Evolutionary conservation across 805 yeast genomes (phyloP), one percentile per base, ranked within the genome.

Genomic region (Myxozyma lipomycoides): DNA sequence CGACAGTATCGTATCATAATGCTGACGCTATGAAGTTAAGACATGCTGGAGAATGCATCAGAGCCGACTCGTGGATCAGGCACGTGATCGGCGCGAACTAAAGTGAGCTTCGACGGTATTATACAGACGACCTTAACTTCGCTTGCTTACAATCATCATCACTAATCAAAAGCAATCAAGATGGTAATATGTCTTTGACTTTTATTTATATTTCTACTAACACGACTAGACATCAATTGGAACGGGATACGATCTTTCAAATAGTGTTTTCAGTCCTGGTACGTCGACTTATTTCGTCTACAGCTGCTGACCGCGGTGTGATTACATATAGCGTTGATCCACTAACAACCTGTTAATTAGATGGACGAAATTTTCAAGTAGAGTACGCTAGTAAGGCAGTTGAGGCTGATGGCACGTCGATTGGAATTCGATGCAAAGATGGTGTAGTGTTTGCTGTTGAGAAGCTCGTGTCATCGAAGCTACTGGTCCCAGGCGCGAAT

Each of bases 401-500:
- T 2, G 99, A 93, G 70, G 90, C 89, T 64, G 96, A 96, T 44
- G 95, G 96, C 9, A 93, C 98, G 0, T 83, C 97, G 19, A 76
- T 93, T 62, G 99, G 97, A 37, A 83, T 93, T 67, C 86, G 86
- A 67, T 88, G 86, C 71, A 79, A 79, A 63, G 98, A 91, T 67
- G 98, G 98, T 47, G 78, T 93, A 32, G 96, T 93, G n/a, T 78
- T 93, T 60, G 99, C 98, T 15, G 95, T 88, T n/a, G 98, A 93
- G 70, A 93, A 91, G 72, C 77, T 90, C 63, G 78, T 89, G 62
- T 75, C 83, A 44, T 89, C 98, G 38, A 90, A 89, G 67, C 73
- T 93, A 59, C 74, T 93, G 54, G 96, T 85, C 15, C 95, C 96
- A 17, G 86, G 86, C 41, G 86, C 84, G 60, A 93, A 93, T 74